Evolutionary conservation across 441 rosid species (phyloP), one percentile per base, ranked within the genome.

Genomic region (Kokia cookei): DNA sequence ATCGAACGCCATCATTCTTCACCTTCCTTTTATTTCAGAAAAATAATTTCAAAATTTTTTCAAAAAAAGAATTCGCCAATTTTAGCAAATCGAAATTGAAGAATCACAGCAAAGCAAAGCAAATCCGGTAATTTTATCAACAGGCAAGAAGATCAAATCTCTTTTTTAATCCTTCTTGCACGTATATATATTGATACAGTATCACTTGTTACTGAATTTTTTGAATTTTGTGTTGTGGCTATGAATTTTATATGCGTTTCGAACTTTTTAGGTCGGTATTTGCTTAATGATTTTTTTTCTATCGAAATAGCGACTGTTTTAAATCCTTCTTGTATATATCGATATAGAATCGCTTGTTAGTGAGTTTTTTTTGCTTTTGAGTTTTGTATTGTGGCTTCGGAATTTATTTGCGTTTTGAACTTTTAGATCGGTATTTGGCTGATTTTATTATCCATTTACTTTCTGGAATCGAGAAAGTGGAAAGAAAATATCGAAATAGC

Each of bases 141-240:
- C 73, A 76, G 91, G 86, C 72, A 80, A 83, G 79, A 76, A 13
- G 7, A 55, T 55, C 60, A 55, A 22, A 55, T 70, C 76, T 76
- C 70, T 69, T 65, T 63, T 32, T 59, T 26, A n/a, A 7, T 66
- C 15, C 50, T 2, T 60, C 37, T 27, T 42, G 22, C 26, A 24
- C 27, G 17, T 24, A 26, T 74, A 22, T 24, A 32, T 32, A 32
- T 32, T 6, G 22, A n/a, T 43, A 3, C 27, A 22, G 22, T 2
- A 60, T 7, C 27, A 0, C 42, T 48, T 42, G 22, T n/a, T 29
- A 53, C 15, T 19, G 22, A 14, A 10, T 17, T 32, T 1, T 7
- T 62, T 32, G 40, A 13, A 10, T 14, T 60, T 27, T 12, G 5
- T 27, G 22, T 8, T 32, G 24, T n/a, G 7, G 22, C 17, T 32